Evolutionary conservation across 2,329 filamentous ascomycete species (phyloP), one percentile per base, ranked within the genome.

Genomic region (Xylaria sp.): DNA sequence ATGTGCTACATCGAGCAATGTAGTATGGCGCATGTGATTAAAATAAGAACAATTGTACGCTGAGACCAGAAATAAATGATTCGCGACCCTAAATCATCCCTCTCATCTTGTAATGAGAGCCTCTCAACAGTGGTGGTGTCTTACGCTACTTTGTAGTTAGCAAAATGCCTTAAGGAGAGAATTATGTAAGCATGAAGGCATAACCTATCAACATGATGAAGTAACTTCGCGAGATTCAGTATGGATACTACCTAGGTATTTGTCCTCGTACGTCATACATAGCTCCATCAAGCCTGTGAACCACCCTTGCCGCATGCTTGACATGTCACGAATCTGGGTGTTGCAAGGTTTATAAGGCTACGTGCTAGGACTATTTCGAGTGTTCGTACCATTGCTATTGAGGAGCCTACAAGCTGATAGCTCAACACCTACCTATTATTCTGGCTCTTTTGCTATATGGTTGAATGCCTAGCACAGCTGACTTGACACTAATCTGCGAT

Each of bases 221-320:
- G 28, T 23, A 20, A 59, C 25, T 36, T 25, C 12, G n/a, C 12
- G 10, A 36, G 12, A 41, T 20, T 4, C 15, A 41, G 28, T 41
- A 33, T 3, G 7, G 23, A 28, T 48, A 15, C n/a, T 33, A 18
- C 51, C n/a, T n/a, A 28, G 9, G 12, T n/a, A 66, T 49, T 6
- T 20, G 25, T 10, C 5, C 20, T 48, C 46, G 23, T 66, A 68
- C 61, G 68, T 41, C 39, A 41, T 41, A 18, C 15, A 15, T 1
- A 41, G 39, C 39, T 13, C 39, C 10, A 10, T 36, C 10, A 10
- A 36, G 33, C 7, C 33, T 36, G 33, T 36, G 8, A 5, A 18
- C 10, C 10, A 18, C 41, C 49, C 51, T 43, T 57, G 51, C 31
- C 23, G 9, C 25, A n/a, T 33, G 12, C 23, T 25, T 58, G 31